phyloP scores from a whole-genome alignment of 1,284 basidiomycete species.

The Somion occarium region DNA sequence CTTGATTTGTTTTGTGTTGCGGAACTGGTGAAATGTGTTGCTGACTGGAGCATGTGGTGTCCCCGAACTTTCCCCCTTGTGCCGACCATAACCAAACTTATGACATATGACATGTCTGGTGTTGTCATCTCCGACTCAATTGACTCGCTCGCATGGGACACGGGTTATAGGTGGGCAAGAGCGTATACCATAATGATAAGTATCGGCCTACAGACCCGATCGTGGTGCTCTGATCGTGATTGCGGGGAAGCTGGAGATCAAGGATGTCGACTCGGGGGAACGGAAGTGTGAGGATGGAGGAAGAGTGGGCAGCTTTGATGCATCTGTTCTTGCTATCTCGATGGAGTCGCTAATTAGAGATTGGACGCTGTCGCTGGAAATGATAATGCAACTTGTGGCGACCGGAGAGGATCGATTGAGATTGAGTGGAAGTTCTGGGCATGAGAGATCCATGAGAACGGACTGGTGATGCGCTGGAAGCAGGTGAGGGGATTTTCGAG shows the following conservation, averaged over 20 bases:
- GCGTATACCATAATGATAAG: conserved; percentile 81
- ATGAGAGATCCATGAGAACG: not conserved
- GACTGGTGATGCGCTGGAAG: not conserved
- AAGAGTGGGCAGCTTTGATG: not conserved
- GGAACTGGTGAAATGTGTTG: no score
- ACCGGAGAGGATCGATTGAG: not conserved
- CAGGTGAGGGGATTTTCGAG: not conserved
- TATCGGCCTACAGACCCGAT: conserved; percentile 68
- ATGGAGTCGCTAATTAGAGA: not conserved
- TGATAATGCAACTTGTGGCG: not conserved
- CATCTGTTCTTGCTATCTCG: not conserved
- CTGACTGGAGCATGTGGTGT: no score
- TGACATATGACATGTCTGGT: not conserved
- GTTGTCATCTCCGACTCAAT: not conserved
- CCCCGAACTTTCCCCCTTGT: not conserved
- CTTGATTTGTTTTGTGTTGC: no score
- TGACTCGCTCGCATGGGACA: not conserved
- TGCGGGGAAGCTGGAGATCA: conserved; percentile 6
- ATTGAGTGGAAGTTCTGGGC: no score
- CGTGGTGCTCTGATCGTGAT: conserved; percentile 48
- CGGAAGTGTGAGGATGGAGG: not conserved
- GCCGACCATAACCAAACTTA: not conserved
- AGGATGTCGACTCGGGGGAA: conserved; percentile 4
- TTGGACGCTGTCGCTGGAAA: not conserved
- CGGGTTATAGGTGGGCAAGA: conserved; percentile 81